Conservation (phyloP, 495 filamentous ascomycete species). For the Halenospora varia region DNA sequence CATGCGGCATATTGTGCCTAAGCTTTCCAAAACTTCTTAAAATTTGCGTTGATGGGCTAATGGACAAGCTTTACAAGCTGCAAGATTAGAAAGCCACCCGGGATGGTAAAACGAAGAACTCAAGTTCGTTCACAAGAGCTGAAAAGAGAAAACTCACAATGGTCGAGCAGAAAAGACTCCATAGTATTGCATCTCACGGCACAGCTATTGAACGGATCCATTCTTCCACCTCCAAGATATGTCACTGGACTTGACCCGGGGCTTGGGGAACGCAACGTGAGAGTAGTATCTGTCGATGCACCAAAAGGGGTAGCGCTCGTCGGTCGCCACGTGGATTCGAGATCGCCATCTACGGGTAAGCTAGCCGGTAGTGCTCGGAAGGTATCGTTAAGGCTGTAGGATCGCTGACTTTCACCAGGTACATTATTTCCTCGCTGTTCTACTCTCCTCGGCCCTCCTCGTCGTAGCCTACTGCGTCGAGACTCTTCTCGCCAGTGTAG, state of each 20-base stretch:
- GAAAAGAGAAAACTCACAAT: neutral
- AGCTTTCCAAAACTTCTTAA: no score
- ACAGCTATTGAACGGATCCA: neutral
- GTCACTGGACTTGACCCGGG: neutral
- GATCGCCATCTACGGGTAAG: neutral
- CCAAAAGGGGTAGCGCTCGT: neutral
- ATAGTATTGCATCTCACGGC: neutral
- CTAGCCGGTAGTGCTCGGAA: no score
- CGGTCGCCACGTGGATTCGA: neutral
- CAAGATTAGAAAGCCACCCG: no score
- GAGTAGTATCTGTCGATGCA: neutral
- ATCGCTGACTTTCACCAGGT: neutral
- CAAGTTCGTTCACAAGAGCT: no score
- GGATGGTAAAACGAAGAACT: no score
- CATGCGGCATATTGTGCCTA: no score
- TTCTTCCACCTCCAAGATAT: neutral
- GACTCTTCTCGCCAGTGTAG: neutral
- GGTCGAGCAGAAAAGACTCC: neutral
- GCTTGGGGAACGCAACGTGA: neutral
- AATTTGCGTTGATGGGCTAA: no score
- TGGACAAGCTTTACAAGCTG: no score
- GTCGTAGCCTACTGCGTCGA: neutral
- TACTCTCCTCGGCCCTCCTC: neutral
- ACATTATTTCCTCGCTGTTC: neutral
- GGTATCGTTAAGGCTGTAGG: no score